Percentiles rank a stretch among this genome's conserved stretches.
These are phyloP conservation scores for Zizania latifolia DNA, from an alignment of 176 grass and related monocot genomes.

Conservation along the genomic window DNA sequence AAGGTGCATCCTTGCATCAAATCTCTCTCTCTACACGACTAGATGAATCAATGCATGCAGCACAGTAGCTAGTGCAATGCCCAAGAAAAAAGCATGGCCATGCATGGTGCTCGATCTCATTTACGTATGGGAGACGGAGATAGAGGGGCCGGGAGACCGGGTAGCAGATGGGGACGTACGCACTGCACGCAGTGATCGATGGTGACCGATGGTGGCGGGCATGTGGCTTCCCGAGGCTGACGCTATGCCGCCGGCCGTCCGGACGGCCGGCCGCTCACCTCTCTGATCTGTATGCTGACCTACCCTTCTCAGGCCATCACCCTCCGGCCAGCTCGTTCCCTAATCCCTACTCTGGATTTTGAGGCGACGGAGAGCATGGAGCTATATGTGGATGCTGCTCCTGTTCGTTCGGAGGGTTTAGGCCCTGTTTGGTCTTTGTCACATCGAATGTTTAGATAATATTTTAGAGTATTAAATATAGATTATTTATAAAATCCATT, in stretches of 20 bases:
- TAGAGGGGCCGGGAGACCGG: not conserved
- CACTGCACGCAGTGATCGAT: not conserved
- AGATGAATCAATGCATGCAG: not conserved
- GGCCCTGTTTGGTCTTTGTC: too few species aligned
- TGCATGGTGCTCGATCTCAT: conserved; percentile 25
- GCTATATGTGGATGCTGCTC: too few species aligned
- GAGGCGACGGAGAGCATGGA: too few species aligned
- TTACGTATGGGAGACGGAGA: not conserved
- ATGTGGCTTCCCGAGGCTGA: conserved; percentile 36
- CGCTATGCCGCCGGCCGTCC: conserved; percentile 12
- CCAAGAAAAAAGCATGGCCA: not conserved
- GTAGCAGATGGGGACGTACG: not conserved
- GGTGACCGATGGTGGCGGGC: conserved; percentile 8
- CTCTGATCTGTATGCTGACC: not conserved
- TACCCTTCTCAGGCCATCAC: not conserved
- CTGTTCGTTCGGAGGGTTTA: too few species aligned
- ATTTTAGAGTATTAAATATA: too few species aligned
- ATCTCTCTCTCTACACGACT: not conserved
- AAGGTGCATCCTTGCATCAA: not conserved
- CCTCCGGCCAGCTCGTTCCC: too few species aligned
- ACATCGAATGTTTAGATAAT: too few species aligned
- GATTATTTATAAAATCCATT: too few species aligned
- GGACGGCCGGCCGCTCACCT: too few species aligned
- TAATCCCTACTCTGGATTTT: too few species aligned
- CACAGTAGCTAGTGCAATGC: not conserved